These are phyloP conservation scores for Aaosphaeria pasadenensis DNA, from an alignment of 2,329 filamentous ascomycete species.

Conservation along the genomic window DNA sequence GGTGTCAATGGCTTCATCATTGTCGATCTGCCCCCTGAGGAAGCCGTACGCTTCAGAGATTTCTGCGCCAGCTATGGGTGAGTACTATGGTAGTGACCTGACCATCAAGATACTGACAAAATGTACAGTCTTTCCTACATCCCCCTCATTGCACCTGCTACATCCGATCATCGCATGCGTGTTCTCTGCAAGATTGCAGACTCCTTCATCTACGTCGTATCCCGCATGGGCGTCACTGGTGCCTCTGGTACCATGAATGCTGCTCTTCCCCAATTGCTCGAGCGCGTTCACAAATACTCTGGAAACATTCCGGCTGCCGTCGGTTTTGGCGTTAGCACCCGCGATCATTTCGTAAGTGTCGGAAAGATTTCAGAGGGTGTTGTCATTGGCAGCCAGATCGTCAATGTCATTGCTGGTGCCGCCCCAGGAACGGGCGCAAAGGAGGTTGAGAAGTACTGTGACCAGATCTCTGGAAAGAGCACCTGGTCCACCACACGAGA, in stretches of 20 bases:
- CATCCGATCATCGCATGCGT: conserved; percentile 90
- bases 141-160: conserved; percentile 92
- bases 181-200: conserved; percentile 94
- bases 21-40: conserved; percentile 92
- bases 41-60: conserved; percentile 87
- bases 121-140: conserved; percentile 77
- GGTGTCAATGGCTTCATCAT: conserved; percentile 96
- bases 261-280: conserved; percentile 76
- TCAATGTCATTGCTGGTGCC: conserved; percentile 73
- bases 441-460: conserved; percentile 83
- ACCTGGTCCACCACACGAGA: conserved; percentile 57
- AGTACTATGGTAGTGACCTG: conserved; percentile 28
- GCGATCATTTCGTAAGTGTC: conserved; percentile 87
- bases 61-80: conserved; percentile 75
- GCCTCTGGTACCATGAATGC: conserved; percentile 79
- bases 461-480: conserved; percentile 63
- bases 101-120: conserved; percentile 5
- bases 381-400: conserved; percentile 93
- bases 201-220: conserved; percentile 98
- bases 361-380: conserved; percentile 85
- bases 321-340: conserved; percentile 93
- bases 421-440: conserved; percentile 63
- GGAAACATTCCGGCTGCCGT: conserved; percentile 87
- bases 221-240: conserved; percentile 93
- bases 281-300: conserved; percentile 86